Evolutionary conservation across 768 basidiomycete genomes (phyloP), one percentile per base, ranked within the genome.

Genomic region (Serendipita sp.): DNA sequence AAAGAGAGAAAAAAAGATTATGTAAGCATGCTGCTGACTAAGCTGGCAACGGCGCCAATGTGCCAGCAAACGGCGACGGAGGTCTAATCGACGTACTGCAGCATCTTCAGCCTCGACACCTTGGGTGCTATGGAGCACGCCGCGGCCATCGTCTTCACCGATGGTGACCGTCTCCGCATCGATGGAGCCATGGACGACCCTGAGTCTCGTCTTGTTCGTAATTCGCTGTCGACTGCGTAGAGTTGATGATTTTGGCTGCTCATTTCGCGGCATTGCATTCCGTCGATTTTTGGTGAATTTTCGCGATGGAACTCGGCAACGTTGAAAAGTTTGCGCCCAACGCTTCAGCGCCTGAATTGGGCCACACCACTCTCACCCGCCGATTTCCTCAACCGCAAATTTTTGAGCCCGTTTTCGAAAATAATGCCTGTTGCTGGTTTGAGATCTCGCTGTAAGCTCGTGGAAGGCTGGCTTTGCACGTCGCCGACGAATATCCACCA

Each of bases 61-160:
- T 45, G 45, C 48, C 47, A 54, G 62, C 56, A 28, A 64, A 63
- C 67, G 48, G 51, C 56, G 37, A 60, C 56, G 56, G 56, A 60
- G 56, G 11, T 24, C 45, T 47, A 64, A n/a, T 65, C 66, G 41
- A 81, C 89, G 85, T 79, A 93, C 91, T 76, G 92, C 91, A 74
- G 90, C 89, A 72, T 93, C 91, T 78, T 92, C 90, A 72, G 87
- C 87, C 73, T 93, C 91, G 71, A 93, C 91, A 70, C 91, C 91
- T 47, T 88, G 86, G 24, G 89, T 90, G 41, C 76, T 85, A 68
- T 91, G 83, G 68, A 86, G 83, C 74, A 84, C 81, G 70, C 86
- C 86, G 79, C 86, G 88, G 77, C 89, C 86, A 70, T 89, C 86
- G 70, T 92, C 90, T 71, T 92, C 91, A 56, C 89, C 88, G 38